Conservation (phyloP, 2,329 filamentous ascomycete species). For the Ophiocordyceps australis region DNA sequence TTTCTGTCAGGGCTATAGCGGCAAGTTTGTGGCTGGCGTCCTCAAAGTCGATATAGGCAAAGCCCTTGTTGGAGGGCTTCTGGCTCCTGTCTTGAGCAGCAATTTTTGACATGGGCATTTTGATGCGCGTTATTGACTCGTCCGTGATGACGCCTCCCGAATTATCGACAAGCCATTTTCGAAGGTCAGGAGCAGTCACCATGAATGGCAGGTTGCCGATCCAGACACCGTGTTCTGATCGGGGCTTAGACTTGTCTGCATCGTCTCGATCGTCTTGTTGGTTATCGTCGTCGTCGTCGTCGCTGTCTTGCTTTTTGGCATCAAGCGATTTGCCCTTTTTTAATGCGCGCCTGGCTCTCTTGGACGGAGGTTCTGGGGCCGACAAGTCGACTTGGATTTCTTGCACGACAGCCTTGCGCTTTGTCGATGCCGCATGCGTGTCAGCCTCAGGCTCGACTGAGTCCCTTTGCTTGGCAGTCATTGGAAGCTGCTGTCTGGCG, state of each 20-base stretch:
- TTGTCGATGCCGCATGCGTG: no score
- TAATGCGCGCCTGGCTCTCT: constrained; percentile 74
- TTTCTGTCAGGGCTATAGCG: constrained; percentile 79
- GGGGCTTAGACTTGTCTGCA: constrained; percentile 27
- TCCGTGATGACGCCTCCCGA: constrained; percentile 47
- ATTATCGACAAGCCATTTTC: constrained; percentile 60
- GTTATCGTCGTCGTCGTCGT: constrained; percentile 14
- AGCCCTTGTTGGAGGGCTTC: constrained; percentile 59
- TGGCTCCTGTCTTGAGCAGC: constrained; percentile 13
- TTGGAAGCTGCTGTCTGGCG: no score
- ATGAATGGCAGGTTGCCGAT: constrained; percentile 89
- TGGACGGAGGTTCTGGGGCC: constrained; percentile 87
- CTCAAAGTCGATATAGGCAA: constrained; percentile 88
- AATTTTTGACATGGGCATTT: constrained; percentile 52
- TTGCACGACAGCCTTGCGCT: constrained; percentile 52
- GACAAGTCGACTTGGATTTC: constrained; percentile 81
- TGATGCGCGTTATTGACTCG: constrained; percentile 64
- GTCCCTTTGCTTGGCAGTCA: no score
- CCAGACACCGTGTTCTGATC: constrained; percentile 80
- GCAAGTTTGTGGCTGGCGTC: constrained; percentile 50
- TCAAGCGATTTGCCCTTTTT: constrained; percentile 63
- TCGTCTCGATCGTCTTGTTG: constrained; percentile 18
- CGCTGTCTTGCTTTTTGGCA: constrained; percentile 20
- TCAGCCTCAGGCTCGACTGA: no score
- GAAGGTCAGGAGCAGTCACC: constrained; percentile 54